Evolutionary conservation across 306 rosid genomes (phyloP), one percentile per base, ranked within the genome.

Genomic region (Sindora glabra): DNA sequence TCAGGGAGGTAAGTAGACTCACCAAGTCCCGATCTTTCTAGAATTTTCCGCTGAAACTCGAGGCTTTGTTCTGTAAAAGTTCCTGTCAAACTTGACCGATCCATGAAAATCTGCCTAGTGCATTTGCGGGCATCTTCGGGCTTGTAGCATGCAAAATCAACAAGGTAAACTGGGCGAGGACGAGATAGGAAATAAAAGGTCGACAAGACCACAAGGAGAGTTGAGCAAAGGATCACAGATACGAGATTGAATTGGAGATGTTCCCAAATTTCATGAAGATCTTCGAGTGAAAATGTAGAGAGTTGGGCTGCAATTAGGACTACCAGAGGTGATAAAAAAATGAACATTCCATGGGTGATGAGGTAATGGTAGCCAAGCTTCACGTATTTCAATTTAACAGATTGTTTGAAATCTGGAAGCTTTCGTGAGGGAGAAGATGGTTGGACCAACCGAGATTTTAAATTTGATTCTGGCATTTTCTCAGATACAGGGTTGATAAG

Each of bases 321-420:
- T 17, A 64, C 24, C 3, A 68, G 69, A 68, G 79, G 79, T 24
- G 76, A 52, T 3, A 73, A 21, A 48, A 74, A 68, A n/a, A 77
- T 48, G 68, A 48, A 72, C 79, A 64, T 73, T 59, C 69, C 83
- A 68, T 73, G 79, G 25, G 79, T 52, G 14, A 77, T 59, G 56
- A 73, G 76, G 69, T 48, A 54, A 42, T 68, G 82, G 63, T 77
- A 77, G 18, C 82, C 82, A 15, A 77, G 79, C 67, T 77, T 77
- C 4, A 72, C 82, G 17, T 77, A 77, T 67, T 77, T 77, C 34
- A 77, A 26, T 47, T 64, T 77, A 61, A 72, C 73, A 0, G 75
- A 77, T 69, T 68, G 69, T 46, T 68, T 73, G 67, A 49, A 67
- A 62, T 77, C 78, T 1, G 72, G 82, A 36, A 67, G 78, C 36